Evolutionary conservation across 768 basidiomycete species (phyloP).

Genomic region (Boletellus sp.): DNA sequence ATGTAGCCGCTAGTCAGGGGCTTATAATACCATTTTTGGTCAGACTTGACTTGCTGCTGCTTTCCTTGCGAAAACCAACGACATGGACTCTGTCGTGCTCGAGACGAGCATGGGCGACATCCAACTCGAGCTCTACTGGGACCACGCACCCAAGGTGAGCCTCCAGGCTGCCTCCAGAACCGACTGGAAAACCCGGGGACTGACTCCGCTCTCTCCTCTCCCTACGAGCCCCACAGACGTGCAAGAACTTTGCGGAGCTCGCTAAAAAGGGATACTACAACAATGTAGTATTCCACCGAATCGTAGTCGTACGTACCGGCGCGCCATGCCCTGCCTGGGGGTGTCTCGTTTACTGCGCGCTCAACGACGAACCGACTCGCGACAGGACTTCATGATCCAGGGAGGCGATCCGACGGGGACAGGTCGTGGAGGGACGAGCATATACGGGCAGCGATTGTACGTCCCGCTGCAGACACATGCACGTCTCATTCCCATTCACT

Average conservation of each 20-base stretch:
- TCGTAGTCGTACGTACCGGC: slow-evolving; percentile 65
- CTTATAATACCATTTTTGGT: not conserved
- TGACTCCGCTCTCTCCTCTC: not conserved
- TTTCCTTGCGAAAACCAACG: not conserved
- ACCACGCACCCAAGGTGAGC: slow-evolving; percentile 75
- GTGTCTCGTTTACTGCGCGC: not conserved
- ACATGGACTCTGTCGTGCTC: slow-evolving; percentile 56
- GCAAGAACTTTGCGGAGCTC: slow-evolving; percentile 91
- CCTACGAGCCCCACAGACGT: slow-evolving; percentile 56
- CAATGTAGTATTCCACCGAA: slow-evolving; percentile 83
- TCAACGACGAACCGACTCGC: too few species aligned
- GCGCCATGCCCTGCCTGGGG: not conserved
- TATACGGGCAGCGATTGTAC: slow-evolving; percentile 85
- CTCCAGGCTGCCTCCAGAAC: not conserved
- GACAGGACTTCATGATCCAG: slow-evolving; percentile 95
- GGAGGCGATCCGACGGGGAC: slow-evolving; percentile 95
- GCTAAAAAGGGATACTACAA: slow-evolving; percentile 93
- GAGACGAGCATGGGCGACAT: slow-evolving; percentile 86
- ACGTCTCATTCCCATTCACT: not conserved
- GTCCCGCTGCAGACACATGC: slow-evolving; percentile 20
- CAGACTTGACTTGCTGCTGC: not conserved
- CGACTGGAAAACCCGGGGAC: not conserved
- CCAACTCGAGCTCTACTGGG: slow-evolving; percentile 88
- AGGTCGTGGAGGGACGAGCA: slow-evolving; percentile 86
- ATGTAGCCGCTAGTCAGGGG: slow-evolving; percentile 1